Conservation (phyloP, 176 grass and related monocot species). For the Oryza coarctata region DNA sequence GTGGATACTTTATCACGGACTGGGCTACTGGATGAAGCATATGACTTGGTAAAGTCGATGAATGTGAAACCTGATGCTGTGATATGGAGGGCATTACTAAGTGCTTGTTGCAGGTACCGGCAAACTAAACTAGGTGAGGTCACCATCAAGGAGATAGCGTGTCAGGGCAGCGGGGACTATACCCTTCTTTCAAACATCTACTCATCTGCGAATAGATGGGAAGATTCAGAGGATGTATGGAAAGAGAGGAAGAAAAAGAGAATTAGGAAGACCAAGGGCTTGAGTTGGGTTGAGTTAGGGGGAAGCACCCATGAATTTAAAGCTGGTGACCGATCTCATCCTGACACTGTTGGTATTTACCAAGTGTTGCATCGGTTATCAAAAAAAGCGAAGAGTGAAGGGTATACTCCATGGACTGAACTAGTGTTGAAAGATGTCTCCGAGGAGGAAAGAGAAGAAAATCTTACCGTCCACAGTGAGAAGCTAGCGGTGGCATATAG, state of each 20-base stretch:
- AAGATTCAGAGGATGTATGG: constrained; percentile 58
- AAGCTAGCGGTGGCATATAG: constrained; percentile 65
- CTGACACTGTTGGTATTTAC: constrained; percentile 54
- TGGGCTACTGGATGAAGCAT: constrained; percentile 66
- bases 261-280: constrained; percentile 54
- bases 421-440: constrained; percentile 65
- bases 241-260: constrained; percentile 56
- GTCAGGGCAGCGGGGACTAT: constrained; percentile 56
- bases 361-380: constrained; percentile 44
- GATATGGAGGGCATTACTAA: constrained; percentile 79
- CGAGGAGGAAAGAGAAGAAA: constrained; percentile 77
- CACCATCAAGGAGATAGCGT: constrained; percentile 39
- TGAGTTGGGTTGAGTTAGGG: constrained; percentile 65
- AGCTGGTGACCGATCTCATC: constrained; percentile 60
- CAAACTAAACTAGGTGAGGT: constrained; percentile 49
- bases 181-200: constrained; percentile 74
- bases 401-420: constrained; percentile 59
- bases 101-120: constrained; percentile 44
- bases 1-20: constrained; percentile 60
- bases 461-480: constrained; percentile 63
- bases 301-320: constrained; percentile 56
- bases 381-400: constrained; percentile 56
- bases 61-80: constrained; percentile 50
- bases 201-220: constrained; percentile 60
- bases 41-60: constrained; percentile 57